These are phyloP conservation scores for Salix koriyanagi DNA, from an alignment of 345 rosid genomes.

Conservation along the genomic window DNA sequence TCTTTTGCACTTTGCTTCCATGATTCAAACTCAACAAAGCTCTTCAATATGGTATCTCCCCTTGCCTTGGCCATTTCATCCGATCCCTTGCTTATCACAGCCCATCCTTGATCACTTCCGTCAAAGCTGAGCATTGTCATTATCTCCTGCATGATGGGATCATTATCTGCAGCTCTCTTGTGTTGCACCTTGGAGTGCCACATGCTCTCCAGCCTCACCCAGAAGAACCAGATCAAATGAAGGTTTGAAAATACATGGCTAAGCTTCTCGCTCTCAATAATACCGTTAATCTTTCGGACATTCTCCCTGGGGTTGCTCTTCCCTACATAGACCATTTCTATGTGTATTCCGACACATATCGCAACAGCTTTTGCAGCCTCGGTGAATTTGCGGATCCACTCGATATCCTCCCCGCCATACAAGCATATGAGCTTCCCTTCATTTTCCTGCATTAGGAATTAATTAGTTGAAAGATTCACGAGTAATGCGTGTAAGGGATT, in stretches of 20 bases:
- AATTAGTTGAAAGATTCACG: neutral
- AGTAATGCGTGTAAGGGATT: neutral
- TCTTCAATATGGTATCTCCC: constrained; percentile 19
- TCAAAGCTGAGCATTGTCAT: constrained; percentile 52
- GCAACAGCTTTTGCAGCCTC: constrained; percentile 32
- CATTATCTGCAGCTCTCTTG: constrained; percentile 33
- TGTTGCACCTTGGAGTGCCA: constrained; percentile 53
- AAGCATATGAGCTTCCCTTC: constrained; percentile 51
- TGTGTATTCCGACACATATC: constrained; percentile 27
- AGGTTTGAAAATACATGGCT: constrained; percentile 41
- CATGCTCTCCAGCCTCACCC: constrained; percentile 67
- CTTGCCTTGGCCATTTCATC: constrained; percentile 41
- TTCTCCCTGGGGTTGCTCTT: constrained; percentile 56
- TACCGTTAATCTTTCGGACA: constrained; percentile 31
- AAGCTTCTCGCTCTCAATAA: constrained; percentile 34
- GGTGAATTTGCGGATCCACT: constrained; percentile 60
- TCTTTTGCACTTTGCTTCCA: constrained; percentile 18
- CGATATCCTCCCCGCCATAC: constrained; percentile 74
- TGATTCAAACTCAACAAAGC: constrained; percentile 13
- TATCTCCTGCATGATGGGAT: constrained; percentile 49
- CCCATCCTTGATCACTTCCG: constrained; percentile 62
- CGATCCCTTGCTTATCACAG: constrained; percentile 35
- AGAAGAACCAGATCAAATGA: constrained; percentile 51
- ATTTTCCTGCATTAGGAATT: neutral
- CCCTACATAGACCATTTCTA: constrained; percentile 68